Evolutionary conservation across 257 asterid genomes (phyloP).

Genomic region (Solanum pinnatisectum): DNA sequence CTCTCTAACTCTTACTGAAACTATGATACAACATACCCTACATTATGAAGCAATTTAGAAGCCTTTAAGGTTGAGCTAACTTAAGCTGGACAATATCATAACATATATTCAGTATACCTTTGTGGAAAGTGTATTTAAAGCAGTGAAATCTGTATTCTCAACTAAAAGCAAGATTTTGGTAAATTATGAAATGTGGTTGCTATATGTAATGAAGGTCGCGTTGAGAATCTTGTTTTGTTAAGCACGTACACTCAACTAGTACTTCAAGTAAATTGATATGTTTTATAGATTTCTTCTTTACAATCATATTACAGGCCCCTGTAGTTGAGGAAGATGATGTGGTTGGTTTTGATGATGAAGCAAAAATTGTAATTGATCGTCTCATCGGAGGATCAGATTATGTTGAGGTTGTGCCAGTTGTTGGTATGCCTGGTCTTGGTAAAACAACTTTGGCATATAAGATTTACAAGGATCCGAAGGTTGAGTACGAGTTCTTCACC

Average conservation of each 20-base stretch:
- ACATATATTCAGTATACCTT: too few relatives aligned
- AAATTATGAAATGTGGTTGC: not conserved
- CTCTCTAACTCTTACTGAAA: not conserved
- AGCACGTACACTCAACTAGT: not conserved
- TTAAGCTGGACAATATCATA: too few relatives aligned
- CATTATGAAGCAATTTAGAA: not conserved
- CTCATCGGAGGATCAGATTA: constrained; percentile 14
- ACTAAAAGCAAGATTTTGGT: not conserved
- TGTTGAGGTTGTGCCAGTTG: constrained; percentile 27
- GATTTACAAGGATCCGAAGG: constrained; percentile 14
- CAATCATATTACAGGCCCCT: not conserved
- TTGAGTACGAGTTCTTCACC: constrained; percentile 26
- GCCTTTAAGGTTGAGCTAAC: too few relatives aligned
- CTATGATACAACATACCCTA: not conserved
- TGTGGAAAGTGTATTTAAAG: too few relatives aligned
- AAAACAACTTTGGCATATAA: constrained; percentile 37
- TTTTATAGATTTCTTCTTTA: not conserved
- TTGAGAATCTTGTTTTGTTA: not conserved
- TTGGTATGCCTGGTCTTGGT: constrained; percentile 51
- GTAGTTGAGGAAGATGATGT: constrained; percentile 16
- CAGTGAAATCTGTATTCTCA: not conserved
- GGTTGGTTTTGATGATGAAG: constrained; percentile 48
- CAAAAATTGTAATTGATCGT: constrained; percentile 12
- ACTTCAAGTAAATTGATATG: not conserved
- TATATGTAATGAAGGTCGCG: not conserved